Evolutionary conservation across 2,329 filamentous ascomycete species (phyloP).

Genomic region (Botrytis elliptica): DNA sequence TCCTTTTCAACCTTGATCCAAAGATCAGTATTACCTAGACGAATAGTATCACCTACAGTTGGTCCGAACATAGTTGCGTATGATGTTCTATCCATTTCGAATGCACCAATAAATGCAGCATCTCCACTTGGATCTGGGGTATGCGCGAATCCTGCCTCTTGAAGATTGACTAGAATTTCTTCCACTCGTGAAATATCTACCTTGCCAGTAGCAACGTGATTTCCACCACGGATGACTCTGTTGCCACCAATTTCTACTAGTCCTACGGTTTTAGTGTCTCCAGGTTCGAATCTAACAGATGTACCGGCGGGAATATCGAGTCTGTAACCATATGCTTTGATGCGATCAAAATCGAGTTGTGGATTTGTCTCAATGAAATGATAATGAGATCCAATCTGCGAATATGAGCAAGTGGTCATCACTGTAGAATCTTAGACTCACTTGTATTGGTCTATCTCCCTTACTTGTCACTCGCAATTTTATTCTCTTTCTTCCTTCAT

Average conservation of each 20-base stretch:
- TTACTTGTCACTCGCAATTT: conserved; percentile 76
- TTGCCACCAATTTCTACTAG: conserved; percentile 85
- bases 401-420: conserved; percentile 19
- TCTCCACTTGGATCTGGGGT: conserved; percentile 59
- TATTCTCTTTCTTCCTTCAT: conserved; percentile 71
- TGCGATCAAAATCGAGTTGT: conserved; percentile 82
- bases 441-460: conserved; percentile 87
- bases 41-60: conserved; percentile 81
- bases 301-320: conserved; percentile 90
- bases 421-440: conserved; percentile 41
- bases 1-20: conserved; percentile 92
- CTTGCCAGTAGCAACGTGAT: conserved; percentile 69
- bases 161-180: conserved; percentile 66
- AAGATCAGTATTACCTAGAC: conserved; percentile 79
- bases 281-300: conserved; percentile 89
- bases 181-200: conserved; percentile 64
- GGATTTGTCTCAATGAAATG: conserved; percentile 97
- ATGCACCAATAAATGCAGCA: conserved; percentile 56
- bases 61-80: conserved; percentile 92
- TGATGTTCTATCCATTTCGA: conserved; percentile 71
- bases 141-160: conserved; percentile 76
- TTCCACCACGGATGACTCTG: conserved; percentile 80
- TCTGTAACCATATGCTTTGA: conserved; percentile 77
- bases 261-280: conserved; percentile 85
- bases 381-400: conserved; percentile 81